Percentiles rank a stretch among this genome's conserved stretches.
Conservation (phyloP, 2,329 filamentous ascomycete genomes). For the Neoscytalidium dimidiatum region DNA sequence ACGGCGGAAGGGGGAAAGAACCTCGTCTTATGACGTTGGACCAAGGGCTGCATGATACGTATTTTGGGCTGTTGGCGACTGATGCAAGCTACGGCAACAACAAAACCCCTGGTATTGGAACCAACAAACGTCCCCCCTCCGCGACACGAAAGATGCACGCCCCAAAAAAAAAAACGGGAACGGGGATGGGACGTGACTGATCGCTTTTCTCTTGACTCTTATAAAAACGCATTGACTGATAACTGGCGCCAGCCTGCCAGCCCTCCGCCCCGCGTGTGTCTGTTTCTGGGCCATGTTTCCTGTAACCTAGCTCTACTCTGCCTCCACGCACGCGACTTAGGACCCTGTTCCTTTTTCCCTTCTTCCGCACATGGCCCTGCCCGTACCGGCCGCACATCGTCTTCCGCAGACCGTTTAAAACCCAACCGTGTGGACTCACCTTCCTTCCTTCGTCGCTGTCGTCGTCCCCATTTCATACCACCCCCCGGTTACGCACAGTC, state of each 20-base stretch:
- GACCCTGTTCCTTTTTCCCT: too few relatives aligned
- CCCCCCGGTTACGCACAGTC: too few relatives aligned
- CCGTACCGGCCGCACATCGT: not conserved
- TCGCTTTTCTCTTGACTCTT: not conserved
- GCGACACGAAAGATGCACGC: not conserved
- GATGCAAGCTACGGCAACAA: not conserved
- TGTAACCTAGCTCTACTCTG: too few relatives aligned
- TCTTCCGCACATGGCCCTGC: too few relatives aligned
- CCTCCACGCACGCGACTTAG: too few relatives aligned
- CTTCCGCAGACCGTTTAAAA: not conserved
- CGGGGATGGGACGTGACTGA: not conserved
- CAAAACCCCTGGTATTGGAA: not conserved
- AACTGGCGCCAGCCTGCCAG: too few relatives aligned
- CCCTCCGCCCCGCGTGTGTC: too few relatives aligned
- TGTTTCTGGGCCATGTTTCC: too few relatives aligned
- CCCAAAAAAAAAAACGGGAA: not conserved
- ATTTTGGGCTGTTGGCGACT: not conserved
- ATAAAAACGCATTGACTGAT: not conserved
- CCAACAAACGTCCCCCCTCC: not conserved
- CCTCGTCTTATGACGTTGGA: not conserved
- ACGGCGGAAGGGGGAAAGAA: not conserved
- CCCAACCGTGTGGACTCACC: too few relatives aligned
- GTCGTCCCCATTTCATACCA: not conserved
- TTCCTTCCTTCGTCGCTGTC: not conserved
- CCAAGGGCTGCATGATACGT: not conserved